phyloP scores from a whole-genome alignment of 768 basidiomycete genomes.

The Phanerochaete carnosa region DNA sequence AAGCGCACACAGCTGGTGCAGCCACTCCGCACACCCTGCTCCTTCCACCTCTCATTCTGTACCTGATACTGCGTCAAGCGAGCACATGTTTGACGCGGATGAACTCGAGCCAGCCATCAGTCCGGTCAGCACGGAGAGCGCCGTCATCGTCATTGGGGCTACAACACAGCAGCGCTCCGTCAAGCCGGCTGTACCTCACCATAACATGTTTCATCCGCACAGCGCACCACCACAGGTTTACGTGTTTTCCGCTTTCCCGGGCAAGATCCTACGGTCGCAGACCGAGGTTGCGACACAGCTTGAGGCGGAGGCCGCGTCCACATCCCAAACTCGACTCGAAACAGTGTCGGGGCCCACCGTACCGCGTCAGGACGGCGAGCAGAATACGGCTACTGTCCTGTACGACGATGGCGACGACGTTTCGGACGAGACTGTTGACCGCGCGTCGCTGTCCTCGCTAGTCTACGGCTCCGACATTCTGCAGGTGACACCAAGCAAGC shows the following conservation, averaged over 20 bases:
- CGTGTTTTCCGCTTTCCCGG: constrained; percentile 2
- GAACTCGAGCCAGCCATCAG: constrained; percentile 6
- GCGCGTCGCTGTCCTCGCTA: constrained; percentile 1
- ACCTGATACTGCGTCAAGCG: too few relatives aligned
- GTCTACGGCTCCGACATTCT: constrained; percentile 12
- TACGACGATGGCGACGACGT: not conserved
- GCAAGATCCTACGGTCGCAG: constrained; percentile 24
- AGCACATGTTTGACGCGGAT: too few relatives aligned
- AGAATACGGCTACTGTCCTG: not conserved
- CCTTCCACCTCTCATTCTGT: not conserved
- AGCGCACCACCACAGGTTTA: constrained; percentile 19
- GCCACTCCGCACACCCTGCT: not conserved
- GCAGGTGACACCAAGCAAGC: not conserved
- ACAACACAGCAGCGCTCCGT: constrained; percentile 5
- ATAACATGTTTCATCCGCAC: not conserved
- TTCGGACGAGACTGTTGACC: not conserved
- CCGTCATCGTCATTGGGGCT: constrained; percentile 7
- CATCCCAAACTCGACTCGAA: not conserved
- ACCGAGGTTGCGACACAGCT: constrained; percentile 16
- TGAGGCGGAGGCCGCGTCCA: not conserved
- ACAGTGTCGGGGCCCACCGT: not conserved
- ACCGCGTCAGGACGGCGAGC: not conserved
- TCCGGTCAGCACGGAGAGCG: constrained; percentile 11
- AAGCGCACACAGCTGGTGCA: constrained; percentile 5
- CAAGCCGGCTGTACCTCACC: not conserved